A percentile compares a stretch with the other conserved stretches of the same genome.
phyloP scores from a whole-genome alignment of 1,284 basidiomycete species.

The Pyrrhoderma lamaoense region DNA sequence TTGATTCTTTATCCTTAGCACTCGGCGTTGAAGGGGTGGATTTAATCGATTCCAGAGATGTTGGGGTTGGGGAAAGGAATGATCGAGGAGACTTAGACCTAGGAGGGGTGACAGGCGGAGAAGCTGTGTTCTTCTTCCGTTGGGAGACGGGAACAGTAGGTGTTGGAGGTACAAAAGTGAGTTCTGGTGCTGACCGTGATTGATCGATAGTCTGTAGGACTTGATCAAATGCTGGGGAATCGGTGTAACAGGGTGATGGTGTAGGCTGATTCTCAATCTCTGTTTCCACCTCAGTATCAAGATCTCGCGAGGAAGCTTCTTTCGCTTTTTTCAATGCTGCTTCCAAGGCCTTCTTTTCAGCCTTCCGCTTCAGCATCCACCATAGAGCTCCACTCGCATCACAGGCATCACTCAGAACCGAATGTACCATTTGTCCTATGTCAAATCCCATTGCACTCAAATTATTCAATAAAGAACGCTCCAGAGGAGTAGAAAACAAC shows the following conservation, averaged over 20 bases:
- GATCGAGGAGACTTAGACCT: constrained; percentile 41
- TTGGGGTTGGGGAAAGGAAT: constrained; percentile 55
- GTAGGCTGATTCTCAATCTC: constrained; percentile 8
- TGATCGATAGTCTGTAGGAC: constrained; percentile 18
- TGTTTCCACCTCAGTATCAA: constrained; percentile 22
- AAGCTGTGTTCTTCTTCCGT: constrained; percentile 3
- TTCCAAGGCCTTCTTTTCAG: constrained; percentile 55
- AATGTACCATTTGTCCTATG: constrained; percentile 90
- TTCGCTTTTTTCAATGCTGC: constrained; percentile 28
- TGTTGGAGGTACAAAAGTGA: constrained; percentile 67
- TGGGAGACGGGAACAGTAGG: constrained; percentile 42
- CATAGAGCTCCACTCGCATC: constrained; percentile 88
- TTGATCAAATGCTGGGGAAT: constrained; percentile 23
- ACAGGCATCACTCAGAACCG: constrained; percentile 86
- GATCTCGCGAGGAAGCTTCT: constrained; percentile 14
- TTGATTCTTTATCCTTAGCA: constrained; percentile 38
- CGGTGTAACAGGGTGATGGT: constrained; percentile 1
- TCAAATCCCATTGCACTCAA: constrained; percentile 83
- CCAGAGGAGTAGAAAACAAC: constrained; percentile 79
- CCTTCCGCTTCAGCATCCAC: constrained; percentile 90
- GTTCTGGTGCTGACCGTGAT: constrained; percentile 40
- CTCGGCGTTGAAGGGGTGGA: constrained; percentile 63
- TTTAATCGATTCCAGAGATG: constrained; percentile 41
- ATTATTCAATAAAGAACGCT: constrained; percentile 73
- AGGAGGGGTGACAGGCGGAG: constrained; percentile 38